A percentile compares a stretch with the other conserved stretches of the same genome.
Conservation (phyloP, 2,329 filamentous ascomycete species). For the Coniella vitis region DNA sequence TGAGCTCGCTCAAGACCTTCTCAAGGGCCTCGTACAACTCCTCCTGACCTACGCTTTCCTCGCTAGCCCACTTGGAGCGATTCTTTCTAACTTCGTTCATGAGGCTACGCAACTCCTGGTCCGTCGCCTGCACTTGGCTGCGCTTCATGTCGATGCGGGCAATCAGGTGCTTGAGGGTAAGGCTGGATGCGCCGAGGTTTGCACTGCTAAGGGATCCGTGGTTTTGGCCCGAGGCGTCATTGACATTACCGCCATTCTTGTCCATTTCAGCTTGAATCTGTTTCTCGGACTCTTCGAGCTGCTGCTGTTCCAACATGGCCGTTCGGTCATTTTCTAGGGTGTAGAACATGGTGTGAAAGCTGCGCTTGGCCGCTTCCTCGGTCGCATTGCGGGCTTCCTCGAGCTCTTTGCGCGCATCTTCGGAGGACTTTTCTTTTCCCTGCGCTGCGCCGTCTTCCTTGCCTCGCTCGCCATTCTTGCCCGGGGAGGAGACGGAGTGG, state of each 20-base stretch:
- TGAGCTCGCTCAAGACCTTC: slow-evolving; percentile 93
- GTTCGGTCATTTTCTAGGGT: slow-evolving; percentile 91
- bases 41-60: slow-evolving; percentile 95
- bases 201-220: slow-evolving; percentile 88
- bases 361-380: slow-evolving; percentile 81
- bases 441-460: slow-evolving; percentile 42
- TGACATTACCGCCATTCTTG: slow-evolving; percentile 46
- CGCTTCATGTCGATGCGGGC: slow-evolving; percentile 91
- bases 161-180: slow-evolving; percentile 95
- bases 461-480: slow-evolving; percentile 48
- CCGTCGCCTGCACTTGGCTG: slow-evolving; percentile 81
- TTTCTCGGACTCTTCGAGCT: slow-evolving; percentile 91
- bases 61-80: slow-evolving; percentile 96
- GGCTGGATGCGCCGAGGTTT: slow-evolving; percentile 89
- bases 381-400: slow-evolving; percentile 88
- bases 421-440: slow-evolving; percentile 60
- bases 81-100: slow-evolving; percentile 99
- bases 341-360: slow-evolving; percentile 90
- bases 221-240: slow-evolving; percentile 50
- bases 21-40: slow-evolving; percentile 95
- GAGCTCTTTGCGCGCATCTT: slow-evolving; percentile 86
- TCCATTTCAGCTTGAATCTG: slow-evolving; percentile 95
- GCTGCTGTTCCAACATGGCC: slow-evolving; percentile 96
- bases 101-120: slow-evolving; percentile 82
- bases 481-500: slow-evolving; percentile 54